These are phyloP conservation scores for Myxozyma melibiosi DNA, from an alignment of 805 yeast species.

Conservation along the genomic window DNA sequence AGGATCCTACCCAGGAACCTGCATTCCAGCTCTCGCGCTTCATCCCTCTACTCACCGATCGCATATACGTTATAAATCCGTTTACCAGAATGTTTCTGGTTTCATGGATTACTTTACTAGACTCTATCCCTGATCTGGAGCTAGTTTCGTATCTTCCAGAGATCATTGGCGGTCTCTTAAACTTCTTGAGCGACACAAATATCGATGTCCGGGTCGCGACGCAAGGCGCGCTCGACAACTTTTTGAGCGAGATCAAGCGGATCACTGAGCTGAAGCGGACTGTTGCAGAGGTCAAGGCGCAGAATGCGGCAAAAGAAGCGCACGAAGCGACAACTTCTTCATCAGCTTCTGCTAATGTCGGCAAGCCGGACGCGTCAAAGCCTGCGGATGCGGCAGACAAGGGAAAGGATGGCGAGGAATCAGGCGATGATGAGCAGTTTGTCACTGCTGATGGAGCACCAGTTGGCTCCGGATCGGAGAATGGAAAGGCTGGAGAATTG, in stretches of 20 bases:
- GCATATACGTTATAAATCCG: slow-evolving; percentile 91
- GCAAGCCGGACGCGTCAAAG: slow-evolving; percentile 26
- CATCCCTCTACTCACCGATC: slow-evolving; percentile 85
- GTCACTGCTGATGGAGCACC: slow-evolving; percentile 5
- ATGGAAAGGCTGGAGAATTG: not conserved
- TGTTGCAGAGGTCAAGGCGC: slow-evolving; percentile 11
- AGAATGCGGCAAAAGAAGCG: slow-evolving; percentile 6
- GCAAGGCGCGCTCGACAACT: slow-evolving; percentile 68
- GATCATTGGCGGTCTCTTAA: slow-evolving; percentile 79
- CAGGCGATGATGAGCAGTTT: slow-evolving; percentile 16
- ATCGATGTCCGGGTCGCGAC: slow-evolving; percentile 87
- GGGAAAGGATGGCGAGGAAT: slow-evolving; percentile 39
- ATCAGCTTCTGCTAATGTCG: slow-evolving; percentile 20
- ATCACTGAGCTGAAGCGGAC: slow-evolving; percentile 65
- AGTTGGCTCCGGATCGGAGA: not conserved
- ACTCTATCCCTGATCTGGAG: slow-evolving; percentile 90
- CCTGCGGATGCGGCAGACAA: slow-evolving; percentile 37
- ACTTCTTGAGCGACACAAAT: slow-evolving; percentile 78
- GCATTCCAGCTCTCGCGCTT: slow-evolving; percentile 86
- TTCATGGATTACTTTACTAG: slow-evolving; percentile 90
- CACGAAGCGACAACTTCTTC: slow-evolving; percentile 6
- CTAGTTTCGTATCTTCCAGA: slow-evolving; percentile 85
- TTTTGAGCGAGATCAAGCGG: slow-evolving; percentile 77
- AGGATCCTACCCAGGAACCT: slow-evolving; percentile 49
- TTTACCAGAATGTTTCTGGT: slow-evolving; percentile 88